Evolutionary conservation across 2,329 filamentous ascomycete genomes (phyloP).

Genomic region (Arthrobotrys conoides): DNA sequence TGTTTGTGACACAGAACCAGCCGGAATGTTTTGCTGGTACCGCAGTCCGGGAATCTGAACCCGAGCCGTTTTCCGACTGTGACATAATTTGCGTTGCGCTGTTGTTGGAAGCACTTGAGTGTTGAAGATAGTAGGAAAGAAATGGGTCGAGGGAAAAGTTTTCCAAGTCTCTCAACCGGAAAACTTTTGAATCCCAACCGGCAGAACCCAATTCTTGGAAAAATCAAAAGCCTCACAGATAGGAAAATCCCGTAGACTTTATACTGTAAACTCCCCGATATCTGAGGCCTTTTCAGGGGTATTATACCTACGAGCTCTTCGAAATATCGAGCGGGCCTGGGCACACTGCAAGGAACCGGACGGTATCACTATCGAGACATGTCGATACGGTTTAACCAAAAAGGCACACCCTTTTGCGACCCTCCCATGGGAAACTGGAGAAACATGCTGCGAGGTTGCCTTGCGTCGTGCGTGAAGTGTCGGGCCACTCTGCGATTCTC

Average conservation of each 20-base stretch:
- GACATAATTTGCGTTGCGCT: slow-evolving; percentile 42
- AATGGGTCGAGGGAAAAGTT: neutral
- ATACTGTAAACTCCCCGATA: slow-evolving; percentile 39
- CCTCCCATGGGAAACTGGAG: slow-evolving; percentile 35
- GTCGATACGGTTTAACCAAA: slow-evolving; percentile 51
- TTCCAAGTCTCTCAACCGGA: slow-evolving; percentile 18
- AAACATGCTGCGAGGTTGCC: slow-evolving; percentile 35
- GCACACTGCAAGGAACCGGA: slow-evolving; percentile 46
- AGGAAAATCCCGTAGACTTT: slow-evolving; percentile 29
- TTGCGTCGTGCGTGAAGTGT: slow-evolving; percentile 47
- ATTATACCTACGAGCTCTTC: slow-evolving; percentile 31
- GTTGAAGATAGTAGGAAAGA: neutral
- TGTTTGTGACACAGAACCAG: slow-evolving; percentile 14
- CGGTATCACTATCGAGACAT: slow-evolving; percentile 37
- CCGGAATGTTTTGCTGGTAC: slow-evolving; percentile 30
- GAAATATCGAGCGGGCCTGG: slow-evolving; percentile 18
- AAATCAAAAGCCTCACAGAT: neutral
- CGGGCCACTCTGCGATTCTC: slow-evolving; percentile 31
- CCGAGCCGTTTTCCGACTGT: slow-evolving; percentile 30
- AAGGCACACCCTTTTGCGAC: slow-evolving; percentile 25
- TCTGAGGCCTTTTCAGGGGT: slow-evolving; percentile 33
- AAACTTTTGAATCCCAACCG: slow-evolving; percentile 14
- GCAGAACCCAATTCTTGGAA: slow-evolving; percentile 7
- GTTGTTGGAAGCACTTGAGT: slow-evolving; percentile 32
- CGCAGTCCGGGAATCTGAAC: slow-evolving; percentile 2